Evolutionary conservation across 495 filamentous ascomycete species (phyloP), one percentile per base, ranked within the genome.

Genomic region (Penicillium macrosclerotiorum): DNA sequence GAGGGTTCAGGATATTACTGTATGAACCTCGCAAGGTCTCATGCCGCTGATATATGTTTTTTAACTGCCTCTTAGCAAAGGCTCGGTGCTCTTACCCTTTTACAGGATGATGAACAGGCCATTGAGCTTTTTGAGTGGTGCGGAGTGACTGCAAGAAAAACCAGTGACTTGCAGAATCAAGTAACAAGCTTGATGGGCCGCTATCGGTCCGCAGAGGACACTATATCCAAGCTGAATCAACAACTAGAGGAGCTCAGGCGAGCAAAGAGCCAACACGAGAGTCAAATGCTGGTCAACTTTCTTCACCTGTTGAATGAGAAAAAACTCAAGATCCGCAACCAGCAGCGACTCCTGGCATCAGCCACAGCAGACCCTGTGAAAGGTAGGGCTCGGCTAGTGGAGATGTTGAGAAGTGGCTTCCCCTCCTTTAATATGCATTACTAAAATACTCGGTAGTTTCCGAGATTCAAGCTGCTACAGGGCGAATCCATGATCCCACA

Each of bases 281-380:
- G 77, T 13, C 78, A 83, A 39, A 62, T 94, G 4, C 65, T 94
- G 3, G 74, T 79, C 27, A 90, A 88, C 58, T 89, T 90, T 43
- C 75, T 75, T 25, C 72, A 77, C 14, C 63, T 94, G 2, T 64
- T 95, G 0, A 95, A 95, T 51, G 82, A 84, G 54, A 95, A 95
- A 67, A 95, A 95, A 64, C 71, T 88, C n/a, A 94, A 93, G 65
- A 92, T 95, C 17, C 72, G 89, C 22, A 85, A 92, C 49, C 87
- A 93, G 60, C 84, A 89, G 49, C 76, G 83, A 14, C 54, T 90
- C 7, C 62, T 93, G 4, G 77, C 74, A 12, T 70, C 73, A n/a
- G 78, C 81, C 5, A 81, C 76, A 27, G 62, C 79, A 7, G 79
- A 86, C 57, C 63, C 73, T 0, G 55, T 64, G 1, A 73, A 59